Evolutionary conservation across 129 eudicot genomes (phyloP).

Genomic region (Gnaphalium uliginosum): DNA sequence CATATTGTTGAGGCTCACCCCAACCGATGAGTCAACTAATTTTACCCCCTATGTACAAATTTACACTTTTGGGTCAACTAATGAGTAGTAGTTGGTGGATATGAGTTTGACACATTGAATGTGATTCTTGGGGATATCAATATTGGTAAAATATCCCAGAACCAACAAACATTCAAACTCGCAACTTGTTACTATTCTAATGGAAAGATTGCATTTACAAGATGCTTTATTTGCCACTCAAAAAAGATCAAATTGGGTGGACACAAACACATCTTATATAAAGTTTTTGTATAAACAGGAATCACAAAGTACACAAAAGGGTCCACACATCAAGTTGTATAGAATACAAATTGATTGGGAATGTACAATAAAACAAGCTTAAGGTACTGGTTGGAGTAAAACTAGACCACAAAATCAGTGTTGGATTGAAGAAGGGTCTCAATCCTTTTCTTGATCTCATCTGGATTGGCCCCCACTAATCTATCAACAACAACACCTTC

Average conservation of each 20-base stretch:
- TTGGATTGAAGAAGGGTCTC: conserved; percentile 42
- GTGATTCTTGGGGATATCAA: conserved; percentile 13
- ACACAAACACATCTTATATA: conserved; percentile 33
- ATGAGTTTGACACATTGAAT: conserved; percentile 8
- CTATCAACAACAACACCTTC: conserved; percentile 58
- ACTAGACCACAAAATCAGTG: conserved; percentile 38
- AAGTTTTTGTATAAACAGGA: conserved; percentile 37
- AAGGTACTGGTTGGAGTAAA: conserved; percentile 27
- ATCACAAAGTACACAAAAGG: conserved; percentile 30
- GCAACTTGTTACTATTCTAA: conserved; percentile 17
- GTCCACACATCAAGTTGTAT: conserved; percentile 30
- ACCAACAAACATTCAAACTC: conserved; percentile 7
- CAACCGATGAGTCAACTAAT: too few species aligned
- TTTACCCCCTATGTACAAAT: too few species aligned
- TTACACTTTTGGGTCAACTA: not conserved
- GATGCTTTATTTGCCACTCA: conserved; percentile 41
- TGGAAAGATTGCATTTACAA: conserved; percentile 31
- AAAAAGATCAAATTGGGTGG: conserved; percentile 40
- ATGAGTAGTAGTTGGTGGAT: not conserved
- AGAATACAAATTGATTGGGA: conserved; percentile 19
- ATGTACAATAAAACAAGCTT: conserved; percentile 34
- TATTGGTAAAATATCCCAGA: conserved; percentile 19
- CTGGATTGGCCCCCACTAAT: conserved; percentile 81
- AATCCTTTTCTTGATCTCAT: conserved; percentile 68
- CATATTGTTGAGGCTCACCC: too few species aligned